Conservation (phyloP, 2,329 filamentous ascomycete species). For the Pseudocercospora vitis region DNA sequence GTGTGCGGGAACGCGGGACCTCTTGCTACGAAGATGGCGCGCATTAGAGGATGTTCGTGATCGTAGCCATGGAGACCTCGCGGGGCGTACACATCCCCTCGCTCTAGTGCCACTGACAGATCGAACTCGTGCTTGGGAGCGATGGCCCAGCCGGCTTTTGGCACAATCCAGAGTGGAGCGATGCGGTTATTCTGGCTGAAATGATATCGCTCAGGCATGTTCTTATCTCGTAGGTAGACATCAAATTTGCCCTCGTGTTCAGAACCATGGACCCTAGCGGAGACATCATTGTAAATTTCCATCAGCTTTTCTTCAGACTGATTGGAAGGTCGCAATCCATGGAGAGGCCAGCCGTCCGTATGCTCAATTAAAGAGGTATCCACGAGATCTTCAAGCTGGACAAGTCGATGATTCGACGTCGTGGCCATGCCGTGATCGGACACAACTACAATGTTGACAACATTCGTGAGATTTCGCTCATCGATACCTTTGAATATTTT, state of each 20-base stretch:
- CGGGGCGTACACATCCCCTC: slow-evolving; percentile 71
- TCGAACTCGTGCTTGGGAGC: slow-evolving; percentile 78
- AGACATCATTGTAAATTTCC: slow-evolving; percentile 61
- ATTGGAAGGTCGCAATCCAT: slow-evolving; percentile 79
- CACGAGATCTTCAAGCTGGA: slow-evolving; percentile 88
- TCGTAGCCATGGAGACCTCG: slow-evolving; percentile 92
- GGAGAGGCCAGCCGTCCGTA: slow-evolving; percentile 90
- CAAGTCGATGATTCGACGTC: slow-evolving; percentile 73
- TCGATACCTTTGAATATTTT: slow-evolving; percentile 73
- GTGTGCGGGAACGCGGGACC: slow-evolving; percentile 89
- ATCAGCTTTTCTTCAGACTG: slow-evolving; percentile 58
- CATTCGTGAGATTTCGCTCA: slow-evolving; percentile 76
- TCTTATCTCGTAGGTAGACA: slow-evolving; percentile 78
- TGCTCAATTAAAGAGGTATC: slow-evolving; percentile 76
- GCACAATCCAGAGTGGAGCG: slow-evolving; percentile 91
- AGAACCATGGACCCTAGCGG: slow-evolving; percentile 56
- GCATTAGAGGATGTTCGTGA: slow-evolving; percentile 90
- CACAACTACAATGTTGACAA: slow-evolving; percentile 94
- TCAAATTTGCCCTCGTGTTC: slow-evolving; percentile 70
- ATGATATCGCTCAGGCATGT: slow-evolving; percentile 92
- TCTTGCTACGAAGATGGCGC: slow-evolving; percentile 88
- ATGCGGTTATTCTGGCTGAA: slow-evolving; percentile 87
- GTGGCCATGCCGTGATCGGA: slow-evolving; percentile 99
- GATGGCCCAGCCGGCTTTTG: slow-evolving; percentile 89
- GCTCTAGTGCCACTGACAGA: slow-evolving; percentile 64